Conservation (phyloP, 2,329 filamentous ascomycete genomes). For the Penicillium sp. region DNA sequence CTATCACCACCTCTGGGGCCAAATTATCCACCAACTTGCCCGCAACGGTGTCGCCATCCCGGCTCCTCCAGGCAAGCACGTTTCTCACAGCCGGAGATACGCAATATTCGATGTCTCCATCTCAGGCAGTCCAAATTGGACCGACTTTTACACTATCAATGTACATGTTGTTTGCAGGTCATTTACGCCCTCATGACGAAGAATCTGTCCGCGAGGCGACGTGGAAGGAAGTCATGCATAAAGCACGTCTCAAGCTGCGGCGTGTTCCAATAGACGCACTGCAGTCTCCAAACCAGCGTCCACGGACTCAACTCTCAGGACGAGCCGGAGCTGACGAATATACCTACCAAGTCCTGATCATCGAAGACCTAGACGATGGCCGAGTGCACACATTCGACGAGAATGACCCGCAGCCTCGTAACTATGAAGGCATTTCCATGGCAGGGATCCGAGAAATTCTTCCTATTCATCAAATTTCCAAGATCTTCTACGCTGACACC, state of each 20-base stretch:
- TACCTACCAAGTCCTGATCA: conserved; percentile 74
- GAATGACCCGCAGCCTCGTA: conserved; percentile 53
- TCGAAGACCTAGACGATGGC: conserved; percentile 77
- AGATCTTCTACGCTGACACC: conserved; percentile 90
- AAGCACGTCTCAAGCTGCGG: conserved; percentile 77
- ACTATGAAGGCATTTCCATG: conserved; percentile 59
- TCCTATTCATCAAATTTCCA: conserved; percentile 74
- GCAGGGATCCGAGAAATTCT: conserved; percentile 67
- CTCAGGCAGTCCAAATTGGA: conserved; percentile 73
- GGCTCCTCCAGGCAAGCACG: conserved; percentile 87
- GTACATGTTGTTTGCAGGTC: conserved; percentile 91
- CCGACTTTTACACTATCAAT: conserved; percentile 82
- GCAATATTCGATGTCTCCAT: conserved; percentile 68
- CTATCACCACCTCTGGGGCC: conserved; percentile 90
- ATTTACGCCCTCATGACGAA: conserved; percentile 60
- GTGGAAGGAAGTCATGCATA: conserved; percentile 97
- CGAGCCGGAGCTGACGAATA: conserved; percentile 61
- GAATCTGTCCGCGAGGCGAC: conserved; percentile 64
- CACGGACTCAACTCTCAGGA: conserved; percentile 30
- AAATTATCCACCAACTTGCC: conserved; percentile 78
- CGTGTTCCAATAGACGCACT: conserved; percentile 62
- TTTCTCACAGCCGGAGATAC: conserved; percentile 84
- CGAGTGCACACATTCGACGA: conserved; percentile 67
- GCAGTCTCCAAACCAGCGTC: conserved; percentile 14
- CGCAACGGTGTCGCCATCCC: conserved; percentile 80